These are phyloP conservation scores for Thymus mandschuricus DNA, from an alignment of 257 asterid species.

Conservation along the genomic window DNA sequence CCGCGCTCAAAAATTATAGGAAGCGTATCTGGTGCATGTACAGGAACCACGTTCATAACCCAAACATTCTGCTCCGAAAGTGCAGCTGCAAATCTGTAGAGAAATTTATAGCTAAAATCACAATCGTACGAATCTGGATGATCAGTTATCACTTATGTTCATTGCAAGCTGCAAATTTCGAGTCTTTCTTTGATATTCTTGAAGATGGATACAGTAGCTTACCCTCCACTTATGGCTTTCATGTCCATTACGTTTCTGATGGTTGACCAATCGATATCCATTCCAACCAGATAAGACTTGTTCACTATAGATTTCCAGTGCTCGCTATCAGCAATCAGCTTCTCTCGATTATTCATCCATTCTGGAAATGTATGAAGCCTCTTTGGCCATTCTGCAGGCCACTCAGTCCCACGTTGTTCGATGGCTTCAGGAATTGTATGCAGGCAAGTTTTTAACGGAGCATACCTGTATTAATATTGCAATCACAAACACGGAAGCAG, in stretches of 20 bases:
- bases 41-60: slow-evolving; percentile 93
- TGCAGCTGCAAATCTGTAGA: slow-evolving; percentile 92
- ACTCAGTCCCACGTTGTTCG: slow-evolving; percentile 92
- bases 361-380: slow-evolving; percentile 87
- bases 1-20: slow-evolving; percentile 93
- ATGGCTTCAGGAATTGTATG: slow-evolving; percentile 74
- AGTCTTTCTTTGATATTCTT: too few species aligned
- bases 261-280: slow-evolving; percentile 89
- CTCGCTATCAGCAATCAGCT: slow-evolving; percentile 63
- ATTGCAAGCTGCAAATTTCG: too few species aligned
- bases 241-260: slow-evolving; percentile 88
- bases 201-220: slow-evolving; percentile 28
- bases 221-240: slow-evolving; percentile 99
- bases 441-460: slow-evolving; percentile 66
- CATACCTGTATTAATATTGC: slow-evolving; percentile 52
- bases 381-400: slow-evolving; percentile 98
- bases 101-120: slow-evolving; percentile 19
- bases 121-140: background rate
- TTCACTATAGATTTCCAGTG: slow-evolving; percentile 85
- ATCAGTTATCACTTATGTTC: too few species aligned
- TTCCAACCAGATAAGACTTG: slow-evolving; percentile 75
- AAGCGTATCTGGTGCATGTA: slow-evolving; percentile 89
- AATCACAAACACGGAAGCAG: slow-evolving; percentile 26
- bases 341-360: slow-evolving; percentile 77
- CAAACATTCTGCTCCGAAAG: slow-evolving; percentile 71